Percentiles rank a stretch among this genome's conserved stretches.
Conservation (phyloP, 2,329 filamentous ascomycete species). For the Fusarium oligoseptatum region DNA sequence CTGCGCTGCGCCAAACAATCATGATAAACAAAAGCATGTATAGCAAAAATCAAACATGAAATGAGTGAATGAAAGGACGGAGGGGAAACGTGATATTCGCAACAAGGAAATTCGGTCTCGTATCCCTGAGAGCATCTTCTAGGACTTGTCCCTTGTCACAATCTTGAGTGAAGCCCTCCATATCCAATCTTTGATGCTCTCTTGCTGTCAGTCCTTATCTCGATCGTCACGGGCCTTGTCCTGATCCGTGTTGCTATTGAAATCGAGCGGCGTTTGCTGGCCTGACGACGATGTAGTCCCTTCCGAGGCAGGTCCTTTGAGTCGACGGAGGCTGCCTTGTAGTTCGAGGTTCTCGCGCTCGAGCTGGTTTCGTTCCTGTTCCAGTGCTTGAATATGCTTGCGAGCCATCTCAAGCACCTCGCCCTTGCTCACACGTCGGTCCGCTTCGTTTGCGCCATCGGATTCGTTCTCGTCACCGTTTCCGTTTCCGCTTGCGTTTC, state of each 20-base stretch:
- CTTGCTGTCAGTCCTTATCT: not conserved
- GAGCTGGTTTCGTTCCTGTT: constrained; percentile 40
- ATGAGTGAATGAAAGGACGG: constrained; percentile 1
- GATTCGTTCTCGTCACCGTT: constrained; percentile 39
- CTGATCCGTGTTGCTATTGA: constrained; percentile 25
- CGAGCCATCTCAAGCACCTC: constrained; percentile 48
- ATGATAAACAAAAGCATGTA: not conserved
- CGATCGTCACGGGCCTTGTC: constrained; percentile 18
- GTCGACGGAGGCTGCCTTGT: constrained; percentile 39
- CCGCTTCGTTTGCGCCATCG: constrained; percentile 39
- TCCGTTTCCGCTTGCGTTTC: not conserved
- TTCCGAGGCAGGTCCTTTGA: constrained; percentile 34
- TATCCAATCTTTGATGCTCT: not conserved
- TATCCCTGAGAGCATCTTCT: not conserved
- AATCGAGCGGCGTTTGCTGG: constrained; percentile 31
- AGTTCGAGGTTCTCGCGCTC: constrained; percentile 44
- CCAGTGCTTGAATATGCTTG: constrained; percentile 43
- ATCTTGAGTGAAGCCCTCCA: not conserved
- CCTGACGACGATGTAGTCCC: constrained; percentile 15
- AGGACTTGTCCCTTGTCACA: not conserved
- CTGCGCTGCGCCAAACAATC: constrained; percentile 10
- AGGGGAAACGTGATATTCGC: not conserved
- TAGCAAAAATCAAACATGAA: constrained; percentile 25
- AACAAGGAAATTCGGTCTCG: not conserved
- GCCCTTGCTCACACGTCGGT: constrained; percentile 45